Evolutionary conservation across 2,329 filamentous ascomycete species (phyloP).

Genomic region (Colletotrichum higginsianum): DNA sequence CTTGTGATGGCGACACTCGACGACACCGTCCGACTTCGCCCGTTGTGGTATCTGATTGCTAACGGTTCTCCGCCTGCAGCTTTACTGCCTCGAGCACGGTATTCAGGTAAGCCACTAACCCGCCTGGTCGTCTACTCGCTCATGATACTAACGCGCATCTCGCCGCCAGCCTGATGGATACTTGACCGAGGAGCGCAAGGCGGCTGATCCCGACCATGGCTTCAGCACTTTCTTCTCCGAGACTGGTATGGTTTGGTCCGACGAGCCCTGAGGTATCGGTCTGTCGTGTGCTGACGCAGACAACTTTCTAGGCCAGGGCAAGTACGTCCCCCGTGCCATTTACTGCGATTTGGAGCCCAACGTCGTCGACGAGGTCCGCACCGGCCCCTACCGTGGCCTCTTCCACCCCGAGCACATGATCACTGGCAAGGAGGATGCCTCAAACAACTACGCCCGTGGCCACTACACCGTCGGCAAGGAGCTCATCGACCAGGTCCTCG

Average conservation of each 20-base stretch:
- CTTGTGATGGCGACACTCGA: background rate
- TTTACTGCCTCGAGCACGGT: constrained; percentile 99
- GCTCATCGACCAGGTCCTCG: constrained; percentile 96
- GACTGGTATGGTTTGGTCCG: constrained; percentile 78
- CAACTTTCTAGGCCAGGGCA: constrained; percentile 83
- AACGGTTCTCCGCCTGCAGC: constrained; percentile 67
- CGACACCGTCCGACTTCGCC: background rate
- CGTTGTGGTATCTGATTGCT: background rate
- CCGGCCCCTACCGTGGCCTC: constrained; percentile 93
- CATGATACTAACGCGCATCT: constrained; percentile 6
- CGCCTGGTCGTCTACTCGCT: constrained; percentile 16
- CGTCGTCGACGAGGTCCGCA: constrained; percentile 99
- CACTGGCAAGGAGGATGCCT: constrained; percentile 99
- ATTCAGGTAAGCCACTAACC: constrained; percentile 82
- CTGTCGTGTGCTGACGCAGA: constrained; percentile 25
- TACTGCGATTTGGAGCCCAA: constrained; percentile 99
- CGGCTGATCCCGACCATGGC: constrained; percentile 91
- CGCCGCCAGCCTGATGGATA: constrained; percentile 89
- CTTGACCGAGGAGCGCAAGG: constrained; percentile 98
- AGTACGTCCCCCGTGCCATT: constrained; percentile 98
- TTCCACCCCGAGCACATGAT: constrained; percentile 99
- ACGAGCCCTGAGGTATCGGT: background rate
- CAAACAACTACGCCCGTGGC: constrained; percentile 99
- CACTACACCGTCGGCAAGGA: constrained; percentile 99
- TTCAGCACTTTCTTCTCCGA: constrained; percentile 99